A percentile compares a stretch with the other conserved stretches of the same genome.
These are phyloP conservation scores for Thalassiosira livingstoniorum DNA, from an alignment of 352 stramenopile species.

Conservation along the genomic window DNA sequence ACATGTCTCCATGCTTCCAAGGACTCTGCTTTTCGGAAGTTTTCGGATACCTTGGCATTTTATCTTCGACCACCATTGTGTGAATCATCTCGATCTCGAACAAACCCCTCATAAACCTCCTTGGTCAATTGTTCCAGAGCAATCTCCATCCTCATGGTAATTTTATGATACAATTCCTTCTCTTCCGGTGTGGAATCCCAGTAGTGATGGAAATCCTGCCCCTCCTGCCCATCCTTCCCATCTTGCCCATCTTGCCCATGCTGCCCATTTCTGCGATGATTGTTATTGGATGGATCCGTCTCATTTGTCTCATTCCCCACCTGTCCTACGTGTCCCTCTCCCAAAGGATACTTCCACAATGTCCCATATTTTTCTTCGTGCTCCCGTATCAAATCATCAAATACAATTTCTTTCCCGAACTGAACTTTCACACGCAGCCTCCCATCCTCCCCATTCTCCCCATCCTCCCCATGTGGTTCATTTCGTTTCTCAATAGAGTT, in stretches of 20 bases:
- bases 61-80: too few relatives aligned
- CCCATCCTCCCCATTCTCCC: slow-evolving; percentile 23
- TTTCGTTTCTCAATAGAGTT: not conserved
- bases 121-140: slow-evolving; percentile 53
- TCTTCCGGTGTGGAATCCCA: slow-evolving; percentile 57
- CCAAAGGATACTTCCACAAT: slow-evolving; percentile 65
- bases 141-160: slow-evolving; percentile 59
- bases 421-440: slow-evolving; percentile 43
- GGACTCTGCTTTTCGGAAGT: too few relatives aligned
- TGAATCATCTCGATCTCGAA: too few relatives aligned
- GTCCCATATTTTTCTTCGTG: slow-evolving; percentile 62
- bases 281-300: too few relatives aligned
- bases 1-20: too few relatives aligned
- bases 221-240: not conserved
- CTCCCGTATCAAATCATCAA: slow-evolving; percentile 70
- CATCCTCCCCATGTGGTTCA: slow-evolving; percentile 14
- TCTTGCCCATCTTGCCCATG: slow-evolving; percentile 21
- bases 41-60: too few relatives aligned
- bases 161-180: slow-evolving; percentile 64
- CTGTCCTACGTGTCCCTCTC: too few relatives aligned
- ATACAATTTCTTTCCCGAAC: slow-evolving; percentile 60
- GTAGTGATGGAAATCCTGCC: not conserved
- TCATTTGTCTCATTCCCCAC: slow-evolving; percentile 6
- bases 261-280: slow-evolving; percentile 17
- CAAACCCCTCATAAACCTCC: slow-evolving; percentile 42